phyloP scores from a whole-genome alignment of 2,329 filamentous ascomycete genomes.

The Colletotrichum incanum region DNA sequence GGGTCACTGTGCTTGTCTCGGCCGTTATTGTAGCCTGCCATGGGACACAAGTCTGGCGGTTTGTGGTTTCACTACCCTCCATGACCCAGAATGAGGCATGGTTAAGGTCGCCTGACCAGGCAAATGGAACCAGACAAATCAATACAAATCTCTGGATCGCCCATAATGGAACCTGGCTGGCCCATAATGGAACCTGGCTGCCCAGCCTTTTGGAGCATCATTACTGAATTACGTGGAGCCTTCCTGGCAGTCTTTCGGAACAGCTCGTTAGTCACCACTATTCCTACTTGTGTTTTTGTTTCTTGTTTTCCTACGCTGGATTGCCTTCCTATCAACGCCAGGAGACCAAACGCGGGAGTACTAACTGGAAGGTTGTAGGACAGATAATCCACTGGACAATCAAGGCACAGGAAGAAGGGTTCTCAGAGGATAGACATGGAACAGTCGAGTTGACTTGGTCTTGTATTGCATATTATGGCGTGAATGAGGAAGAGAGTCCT shows the following conservation, averaged over 20 bases:
- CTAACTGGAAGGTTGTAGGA: conserved; percentile 27
- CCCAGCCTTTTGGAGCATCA: conserved; percentile 1
- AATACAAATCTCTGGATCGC: conserved; percentile 3
- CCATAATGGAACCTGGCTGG: conserved; percentile 11
- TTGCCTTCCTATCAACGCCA: neutral
- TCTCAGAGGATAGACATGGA: neutral
- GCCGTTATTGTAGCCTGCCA: conserved; percentile 34
- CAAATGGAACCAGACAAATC: neutral
- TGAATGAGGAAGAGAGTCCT: neutral
- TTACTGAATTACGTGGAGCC: conserved; percentile 17
- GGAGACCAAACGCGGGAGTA: conserved; percentile 31
- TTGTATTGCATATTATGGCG: conserved; percentile 18
- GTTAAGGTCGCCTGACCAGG: conserved; percentile 6
- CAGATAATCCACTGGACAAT: neutral
- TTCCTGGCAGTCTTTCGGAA: conserved; percentile 6
- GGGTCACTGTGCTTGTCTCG: conserved; percentile 14
- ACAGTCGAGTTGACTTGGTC: neutral
- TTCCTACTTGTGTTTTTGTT: conserved; percentile 19
- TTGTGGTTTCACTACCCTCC: neutral
- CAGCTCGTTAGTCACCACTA: conserved; percentile 42
- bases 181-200: conserved; percentile 8
- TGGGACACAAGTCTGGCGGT: conserved; percentile 42
- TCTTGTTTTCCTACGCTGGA: neutral
- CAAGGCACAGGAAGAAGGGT: neutral
- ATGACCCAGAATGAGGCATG: neutral